Evolutionary conservation across 2,329 filamentous ascomycete species (phyloP), one percentile per base, ranked within the genome.

Genomic region (Orbilia javanica): DNA sequence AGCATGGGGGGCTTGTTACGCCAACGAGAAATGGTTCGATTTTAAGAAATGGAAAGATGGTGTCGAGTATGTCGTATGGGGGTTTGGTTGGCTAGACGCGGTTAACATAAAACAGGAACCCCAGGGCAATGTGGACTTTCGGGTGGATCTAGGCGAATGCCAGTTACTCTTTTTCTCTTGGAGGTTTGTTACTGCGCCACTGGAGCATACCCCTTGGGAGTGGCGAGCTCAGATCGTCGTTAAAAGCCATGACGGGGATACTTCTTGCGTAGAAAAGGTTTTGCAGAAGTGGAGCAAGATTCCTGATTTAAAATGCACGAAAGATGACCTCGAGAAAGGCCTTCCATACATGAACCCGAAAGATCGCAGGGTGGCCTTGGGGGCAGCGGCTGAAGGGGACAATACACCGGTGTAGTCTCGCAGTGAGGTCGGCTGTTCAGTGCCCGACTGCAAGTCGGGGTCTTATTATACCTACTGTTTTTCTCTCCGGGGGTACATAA

Each of bases 201-300:
- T 63, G 10, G 22, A 31, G 3, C 11, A 50, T 4, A 68, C 57
- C 3, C 71, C 71, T 1, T 75, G 71, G 71, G 71, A 74, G n/a
- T 75, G 71, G 71, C 52, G 63, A 3, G 53, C 22, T 22, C 57
- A 67, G 15, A 34, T 63, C 27, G 39, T 18, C 13, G 60, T 57
- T 13, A n/a, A 42, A 4, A 10, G n/a, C 5, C 10, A n/a, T 15
- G 34, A 55, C n/a, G n/a, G n/a, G n/a, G n/a, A n/a, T n/a, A n/a
- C n/a, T 27, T 6, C 20, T 20, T 75, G 71, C 36, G 63, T 75
- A 22, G 15, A 46, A n/a, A 20, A 68, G 20, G 63, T 67, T 31
- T 20, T 63, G 25, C 42, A 34, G 2, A 34, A 36, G 11, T 63
- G 31, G 22, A 75, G 71, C 25, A 46, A 55, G 11, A 31, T 68